A percentile compares a stretch with the other conserved stretches of the same genome.
These are phyloP conservation scores for Aspergillus sp. DNA, from an alignment of 2,329 filamentous ascomycete species.

Conservation along the genomic window DNA sequence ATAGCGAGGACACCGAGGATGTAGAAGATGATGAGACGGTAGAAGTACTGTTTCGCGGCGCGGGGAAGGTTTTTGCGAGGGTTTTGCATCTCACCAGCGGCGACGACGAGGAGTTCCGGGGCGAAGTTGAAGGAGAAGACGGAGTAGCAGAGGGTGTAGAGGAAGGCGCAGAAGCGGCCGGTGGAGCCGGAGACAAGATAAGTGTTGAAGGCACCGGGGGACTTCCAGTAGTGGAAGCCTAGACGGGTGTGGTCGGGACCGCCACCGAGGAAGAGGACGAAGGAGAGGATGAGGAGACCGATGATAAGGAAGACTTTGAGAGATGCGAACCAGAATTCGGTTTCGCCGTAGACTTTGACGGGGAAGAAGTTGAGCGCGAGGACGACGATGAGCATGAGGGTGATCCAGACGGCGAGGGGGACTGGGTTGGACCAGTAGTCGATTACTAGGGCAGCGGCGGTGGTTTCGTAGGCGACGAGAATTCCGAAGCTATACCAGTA, in stretches of 20 bases:
- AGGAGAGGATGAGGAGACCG: constrained; percentile 58
- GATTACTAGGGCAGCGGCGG: constrained; percentile 57
- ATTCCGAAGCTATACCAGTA: constrained; percentile 84
- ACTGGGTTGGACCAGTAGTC: constrained; percentile 54
- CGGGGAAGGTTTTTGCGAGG: constrained; percentile 68
- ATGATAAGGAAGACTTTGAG: constrained; percentile 10
- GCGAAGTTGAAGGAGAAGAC: constrained; percentile 63
- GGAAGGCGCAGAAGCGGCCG: constrained; percentile 56
- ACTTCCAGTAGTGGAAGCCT: constrained; percentile 66
- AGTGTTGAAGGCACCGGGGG: constrained; percentile 67
- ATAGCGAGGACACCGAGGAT: constrained; percentile 70
- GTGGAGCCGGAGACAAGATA: constrained; percentile 62
- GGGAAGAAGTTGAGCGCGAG: constrained; percentile 57
- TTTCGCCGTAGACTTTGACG: constrained; percentile 49
- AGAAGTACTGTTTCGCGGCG: constrained; percentile 75
- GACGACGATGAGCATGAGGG: constrained; percentile 57
- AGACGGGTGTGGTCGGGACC: constrained; percentile 70
- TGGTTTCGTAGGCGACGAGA: constrained; percentile 77
- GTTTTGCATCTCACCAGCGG: constrained; percentile 68
- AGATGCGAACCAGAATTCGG: constrained; percentile 11
- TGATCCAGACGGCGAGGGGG: constrained; percentile 58
- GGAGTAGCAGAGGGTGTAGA: constrained; percentile 72
- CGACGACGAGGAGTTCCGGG: constrained; percentile 63
- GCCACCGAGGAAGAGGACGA: constrained; percentile 77
- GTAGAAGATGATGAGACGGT: constrained; percentile 74